Conservation (phyloP, 2,329 filamentous ascomycete species). For the Rutstroemia sp. region DNA sequence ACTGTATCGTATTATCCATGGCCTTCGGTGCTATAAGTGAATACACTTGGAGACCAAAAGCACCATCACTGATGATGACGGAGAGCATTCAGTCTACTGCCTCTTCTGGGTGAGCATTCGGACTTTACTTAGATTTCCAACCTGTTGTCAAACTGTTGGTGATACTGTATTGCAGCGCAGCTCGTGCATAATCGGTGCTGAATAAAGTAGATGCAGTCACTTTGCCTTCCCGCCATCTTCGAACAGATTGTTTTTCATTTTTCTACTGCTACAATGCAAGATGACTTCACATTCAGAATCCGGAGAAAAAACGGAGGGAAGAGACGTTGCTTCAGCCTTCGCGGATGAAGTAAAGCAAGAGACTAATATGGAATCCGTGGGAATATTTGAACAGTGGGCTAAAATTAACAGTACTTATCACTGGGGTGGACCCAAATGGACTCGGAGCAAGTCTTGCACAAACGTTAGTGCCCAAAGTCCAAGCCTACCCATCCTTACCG, state of each 20-base stretch:
- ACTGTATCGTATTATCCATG: no score
- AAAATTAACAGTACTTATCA: background rate
- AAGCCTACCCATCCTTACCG: conserved; percentile 10
- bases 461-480: background rate
- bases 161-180: background rate
- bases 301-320: background rate
- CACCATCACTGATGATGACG: background rate
- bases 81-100: background rate
- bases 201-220: background rate
- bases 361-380: background rate
- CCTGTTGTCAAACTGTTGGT: background rate
- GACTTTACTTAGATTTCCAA: no score
- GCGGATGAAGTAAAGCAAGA: background rate
- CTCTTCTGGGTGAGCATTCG: no score
- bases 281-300: background rate
- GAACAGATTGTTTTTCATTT: background rate
- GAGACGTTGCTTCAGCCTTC: background rate
- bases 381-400: background rate
- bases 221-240: background rate
- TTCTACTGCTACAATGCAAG: background rate
- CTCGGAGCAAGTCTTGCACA: background rate
- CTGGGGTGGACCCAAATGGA: background rate
- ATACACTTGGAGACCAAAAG: no score
- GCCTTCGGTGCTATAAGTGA: no score
- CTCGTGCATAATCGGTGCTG: background rate